Evolutionary conservation across 805 yeast genomes (phyloP), one percentile per base, ranked within the genome.

Genomic region (Schizosaccharomyces lindneri): DNA sequence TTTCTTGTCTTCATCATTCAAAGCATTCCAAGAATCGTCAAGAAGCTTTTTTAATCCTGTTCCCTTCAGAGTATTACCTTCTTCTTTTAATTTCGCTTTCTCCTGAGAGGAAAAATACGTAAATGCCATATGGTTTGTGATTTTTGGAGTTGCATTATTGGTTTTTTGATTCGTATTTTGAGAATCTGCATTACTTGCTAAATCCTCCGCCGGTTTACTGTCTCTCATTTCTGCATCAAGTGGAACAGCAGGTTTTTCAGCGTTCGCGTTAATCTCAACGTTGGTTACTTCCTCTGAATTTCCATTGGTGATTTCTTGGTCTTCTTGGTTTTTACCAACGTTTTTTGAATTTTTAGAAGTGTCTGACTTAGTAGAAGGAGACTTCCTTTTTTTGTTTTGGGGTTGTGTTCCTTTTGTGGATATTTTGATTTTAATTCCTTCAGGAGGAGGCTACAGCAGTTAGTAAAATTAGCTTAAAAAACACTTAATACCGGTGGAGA

Each of bases 1-100:
- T 36, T 57, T 57, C 60, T 57, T 57, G 24, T 57, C 48, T 36
- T 36, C 60, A 17, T 57, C 60, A 15, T 43, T 29, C 60, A 57
- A n/a, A 21, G 19, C 36, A 36, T 41, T 36, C 60, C 60, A 57
- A 19, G 51, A 19, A 46, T 46, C 51, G 13, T 46, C 51, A n/a
- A 46, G 51, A 6, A 24, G n/a, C 4, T 46, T 46, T 24, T 46
- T 46, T 24, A 46, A 46, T 19, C 27, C 51, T n/a, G 21, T n/a
- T 46, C 51, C 51, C 51, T 46, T 46, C 51, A 46, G 17, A 5
- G 51, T 17, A 46, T 11, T 19, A 24, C 51, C 51, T 46, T 46
- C 51, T 9, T n/a, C 51, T 24, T 46, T 46, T 46, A 46, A 46
- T 46, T 46, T 46, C 27, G 24, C 27, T 46, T 46, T 46, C 27